Evolutionary conservation across 2,329 filamentous ascomycete genomes (phyloP), one percentile per base, ranked within the genome.

Genomic region (Colletotrichum lupini): DNA sequence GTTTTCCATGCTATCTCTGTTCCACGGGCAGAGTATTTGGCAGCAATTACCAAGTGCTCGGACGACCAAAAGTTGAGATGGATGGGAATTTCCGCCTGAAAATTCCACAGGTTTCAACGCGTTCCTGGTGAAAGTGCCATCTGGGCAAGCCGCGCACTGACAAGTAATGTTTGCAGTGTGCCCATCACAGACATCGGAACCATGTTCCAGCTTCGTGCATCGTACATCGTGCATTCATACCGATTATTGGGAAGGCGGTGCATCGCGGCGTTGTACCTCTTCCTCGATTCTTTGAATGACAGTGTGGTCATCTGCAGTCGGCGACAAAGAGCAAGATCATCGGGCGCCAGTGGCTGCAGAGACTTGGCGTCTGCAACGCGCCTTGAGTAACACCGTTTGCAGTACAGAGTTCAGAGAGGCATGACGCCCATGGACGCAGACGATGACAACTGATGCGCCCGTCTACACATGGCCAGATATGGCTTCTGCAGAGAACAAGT

Each of bases 321-420:
- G 12, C 35, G 24, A 59, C 37, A 56, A 69, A 69, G 59, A 59
- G 5, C 11, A 46, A 35, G 22, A 14, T 22, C n/a, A 22, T 35
- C 14, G 24, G 16, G 16, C 59, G 14, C 22, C n/a, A 35, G 28
- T 26, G 66, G 67, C 69, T 24, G 30, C 60, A 63, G 49, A 16
- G 14, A 28, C 26, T 58, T 37, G 52, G 49, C 64, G 49, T 37
- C 24, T 32, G 7, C 49, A 32, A 26, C 8, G n/a, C 55, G 19
- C 28, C 46, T 22, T 16, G 24, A 22, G 16, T n/a, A 49, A 22
- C 19, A 26, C 70, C 58, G 69, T 68, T 72, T 72, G 69, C 69
- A 32, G 52, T 55, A n/a, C 66, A 5, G 37, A 7, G 19, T 26
- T 19, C 3, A n/a, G 35, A 28, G 12, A 28, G 57, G 35, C 57